A percentile compares a stretch with the other conserved stretches of the same genome.
Evolutionary conservation across 768 basidiomycete species (phyloP).

Genomic region (Rhizopogon salebrosus): DNA sequence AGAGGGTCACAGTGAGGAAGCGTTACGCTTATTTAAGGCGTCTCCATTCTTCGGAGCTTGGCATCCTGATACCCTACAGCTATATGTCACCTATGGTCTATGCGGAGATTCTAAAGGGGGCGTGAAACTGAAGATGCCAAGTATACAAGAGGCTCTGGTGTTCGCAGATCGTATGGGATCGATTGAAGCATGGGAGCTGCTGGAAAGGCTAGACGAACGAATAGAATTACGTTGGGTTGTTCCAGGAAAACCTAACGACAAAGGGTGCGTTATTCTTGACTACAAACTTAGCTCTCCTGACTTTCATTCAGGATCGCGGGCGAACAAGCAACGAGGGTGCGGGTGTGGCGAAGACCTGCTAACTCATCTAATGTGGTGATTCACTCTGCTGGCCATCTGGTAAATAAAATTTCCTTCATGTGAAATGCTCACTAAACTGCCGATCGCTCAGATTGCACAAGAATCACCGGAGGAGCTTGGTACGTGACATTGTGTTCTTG

Average conservation of each 20-base stretch:
- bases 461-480: slow-evolving; percentile 26
- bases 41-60: slow-evolving; percentile 68
- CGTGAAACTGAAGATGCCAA: slow-evolving; percentile 60
- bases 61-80: slow-evolving; percentile 56
- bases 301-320: slow-evolving; percentile 9
- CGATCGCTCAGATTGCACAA: slow-evolving; percentile 17
- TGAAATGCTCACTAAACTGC: not conserved
- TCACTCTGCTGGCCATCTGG: slow-evolving; percentile 21
- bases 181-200: slow-evolving; percentile 21
- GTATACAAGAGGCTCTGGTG: slow-evolving; percentile 59
- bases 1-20: slow-evolving; percentile 44
- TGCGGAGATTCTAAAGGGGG: slow-evolving; percentile 27
- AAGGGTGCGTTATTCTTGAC: slow-evolving; percentile 8
- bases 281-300: not conserved
- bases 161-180: slow-evolving; percentile 42
- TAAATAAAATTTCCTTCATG: slow-evolving; percentile 8
- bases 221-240: slow-evolving; percentile 26
- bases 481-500: slow-evolving; percentile 7
- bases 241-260: slow-evolving; percentile 7
- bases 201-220: slow-evolving; percentile 17
- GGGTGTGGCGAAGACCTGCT: slow-evolving; percentile 24
- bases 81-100: slow-evolving; percentile 61
- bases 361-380: slow-evolving; percentile 25
- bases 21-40: slow-evolving; percentile 39
- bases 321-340: slow-evolving; percentile 8